Conservation (phyloP, 179 eudicot species). For the Patellifolia procumbens region DNA sequence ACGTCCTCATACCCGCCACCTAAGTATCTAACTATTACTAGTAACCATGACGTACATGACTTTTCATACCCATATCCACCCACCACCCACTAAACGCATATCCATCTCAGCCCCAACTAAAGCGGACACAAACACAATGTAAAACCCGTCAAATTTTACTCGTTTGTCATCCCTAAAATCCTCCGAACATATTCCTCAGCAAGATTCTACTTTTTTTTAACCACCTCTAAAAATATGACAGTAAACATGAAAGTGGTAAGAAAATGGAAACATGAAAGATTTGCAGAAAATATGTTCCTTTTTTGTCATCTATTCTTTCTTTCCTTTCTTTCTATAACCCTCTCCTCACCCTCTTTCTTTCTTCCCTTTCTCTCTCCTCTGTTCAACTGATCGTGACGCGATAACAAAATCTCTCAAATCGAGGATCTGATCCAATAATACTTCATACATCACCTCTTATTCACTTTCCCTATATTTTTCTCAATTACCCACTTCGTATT, state of each 20-base stretch:
- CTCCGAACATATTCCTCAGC: too few relatives aligned
- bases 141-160: too few relatives aligned
- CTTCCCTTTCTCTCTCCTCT: conserved; percentile 28
- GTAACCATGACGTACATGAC: too few relatives aligned
- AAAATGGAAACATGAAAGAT: not conserved
- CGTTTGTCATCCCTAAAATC: too few relatives aligned
- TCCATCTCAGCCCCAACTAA: too few relatives aligned
- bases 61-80: too few relatives aligned
- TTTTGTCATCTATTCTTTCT: not conserved
- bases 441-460: conserved; percentile 11
- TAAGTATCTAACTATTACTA: too few relatives aligned
- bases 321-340: conserved; percentile 10
- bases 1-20: too few relatives aligned
- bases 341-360: not conserved
- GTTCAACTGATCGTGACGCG: conserved; percentile 35
- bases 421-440: conserved; percentile 31
- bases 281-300: not conserved
- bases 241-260: not conserved
- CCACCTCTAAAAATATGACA: not conserved
- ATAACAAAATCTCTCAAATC: conserved; percentile 34
- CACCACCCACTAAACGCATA: too few relatives aligned
- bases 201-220: not conserved
- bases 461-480: not conserved
- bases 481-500: conserved; percentile 8
- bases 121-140: too few relatives aligned